Base-by-base conservation (phyloP, 306 rosid species). In the Hippophae tibetana region DNA sequence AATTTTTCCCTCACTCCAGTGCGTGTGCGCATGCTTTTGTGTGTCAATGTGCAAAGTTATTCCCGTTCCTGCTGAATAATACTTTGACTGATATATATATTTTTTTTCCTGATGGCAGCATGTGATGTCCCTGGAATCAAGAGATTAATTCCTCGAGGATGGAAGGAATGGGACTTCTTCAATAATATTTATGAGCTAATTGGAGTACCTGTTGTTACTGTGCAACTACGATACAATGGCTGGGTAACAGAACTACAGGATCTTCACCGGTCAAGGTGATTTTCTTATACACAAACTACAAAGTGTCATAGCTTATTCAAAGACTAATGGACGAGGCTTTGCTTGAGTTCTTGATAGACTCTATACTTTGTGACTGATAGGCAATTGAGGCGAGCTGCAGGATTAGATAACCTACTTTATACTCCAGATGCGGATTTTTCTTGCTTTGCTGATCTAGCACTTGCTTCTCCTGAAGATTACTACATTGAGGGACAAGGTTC, bases 401-500 rank as follows among this genome's bases (percentile, higher is more conserved):
- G 99, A 64, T 69, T 92, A 62, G 96, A 92, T 73, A 92, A 92
- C 74, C 99, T 92, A 63, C 96, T 92, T 64, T 92, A 92, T 67
- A 92, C 95, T 57, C 99, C 96, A 26, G 99, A 92, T 75, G 99
- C 99, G 42, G 97, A 92, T 80, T 92, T 92, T 76, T 92, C 99
- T 47, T 92, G 96, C 82, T 92, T 92, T 84, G 96, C 97, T 0
- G 99, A 92, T 63, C 80, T 92, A 75, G 99, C 99, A 13, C 93
- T 92, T 50, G 18, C 95, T 56, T 92, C 96, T 67, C 99, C 96
- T 1, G 99, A 75, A 72, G 89, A 92, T 69, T 92, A 92, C 80
- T 92, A 85, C 78, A 77, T 84, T 7, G 94, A 86, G 69, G 99
- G 99, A 78, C 96, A 92, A 72, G 99, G 99, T 66, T 92, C 96